Evolutionary conservation across 2,329 filamentous ascomycete genomes (phyloP).

Genomic region (Colletotrichum godetiae): DNA sequence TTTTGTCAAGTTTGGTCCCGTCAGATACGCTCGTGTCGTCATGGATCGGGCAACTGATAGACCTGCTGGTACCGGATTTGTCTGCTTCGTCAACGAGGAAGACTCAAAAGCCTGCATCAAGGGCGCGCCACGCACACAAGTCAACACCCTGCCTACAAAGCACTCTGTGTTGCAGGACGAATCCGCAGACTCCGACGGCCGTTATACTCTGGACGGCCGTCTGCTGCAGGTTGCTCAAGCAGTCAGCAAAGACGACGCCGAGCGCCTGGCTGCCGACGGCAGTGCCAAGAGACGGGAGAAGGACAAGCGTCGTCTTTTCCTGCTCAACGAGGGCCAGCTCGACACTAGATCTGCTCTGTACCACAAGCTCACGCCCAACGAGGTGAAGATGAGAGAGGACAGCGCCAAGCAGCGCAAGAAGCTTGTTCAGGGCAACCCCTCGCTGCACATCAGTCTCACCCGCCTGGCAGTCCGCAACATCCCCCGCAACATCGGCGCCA

Average conservation of each 20-base stretch:
- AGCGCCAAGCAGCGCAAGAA: slow-evolving; percentile 89
- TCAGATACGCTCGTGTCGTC: slow-evolving; percentile 92
- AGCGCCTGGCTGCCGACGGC: slow-evolving; percentile 78
- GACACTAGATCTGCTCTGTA: slow-evolving; percentile 81
- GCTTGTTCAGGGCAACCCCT: slow-evolving; percentile 90
- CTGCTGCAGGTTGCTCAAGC: slow-evolving; percentile 87
- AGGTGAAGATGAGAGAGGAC: slow-evolving; percentile 88
- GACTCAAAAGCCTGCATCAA: slow-evolving; percentile 83
- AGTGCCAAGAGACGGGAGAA: slow-evolving; percentile 75
- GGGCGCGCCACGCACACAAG: slow-evolving; percentile 72
- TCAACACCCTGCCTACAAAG: slow-evolving; percentile 61
- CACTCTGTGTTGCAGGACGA: slow-evolving; percentile 92
- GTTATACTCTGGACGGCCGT: slow-evolving; percentile 91
- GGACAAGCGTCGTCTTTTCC: slow-evolving; percentile 90
- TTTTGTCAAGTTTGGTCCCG: slow-evolving; percentile 87
- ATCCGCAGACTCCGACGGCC: slow-evolving; percentile 80
- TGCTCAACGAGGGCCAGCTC: slow-evolving; percentile 89
- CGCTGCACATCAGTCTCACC: slow-evolving; percentile 87
- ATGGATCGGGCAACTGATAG: slow-evolving; percentile 87
- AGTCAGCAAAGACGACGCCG: slow-evolving; percentile 85
- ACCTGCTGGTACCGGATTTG: slow-evolving; percentile 92
- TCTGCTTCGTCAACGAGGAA: slow-evolving; percentile 85
- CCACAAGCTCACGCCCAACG: slow-evolving; percentile 78
- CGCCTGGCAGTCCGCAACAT: slow-evolving; percentile 93
- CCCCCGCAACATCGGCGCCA: slow-evolving; percentile 83